Conservation (phyloP, 192 early-diverging fungal genomes). For the Backusella mclennaniae region DNA sequence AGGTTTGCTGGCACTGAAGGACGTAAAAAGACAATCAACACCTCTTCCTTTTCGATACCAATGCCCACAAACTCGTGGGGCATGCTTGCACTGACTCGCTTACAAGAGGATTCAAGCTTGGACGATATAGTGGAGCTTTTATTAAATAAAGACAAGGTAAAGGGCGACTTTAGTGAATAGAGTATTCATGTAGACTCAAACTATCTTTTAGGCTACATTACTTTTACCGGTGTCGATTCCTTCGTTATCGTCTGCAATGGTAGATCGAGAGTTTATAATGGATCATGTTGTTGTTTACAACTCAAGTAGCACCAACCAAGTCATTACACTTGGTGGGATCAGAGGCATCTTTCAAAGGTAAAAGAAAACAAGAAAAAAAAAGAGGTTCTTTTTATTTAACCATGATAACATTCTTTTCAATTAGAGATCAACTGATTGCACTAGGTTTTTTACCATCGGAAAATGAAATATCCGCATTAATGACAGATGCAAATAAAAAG, state of each 20-base stretch:
- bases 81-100: constrained; percentile 27
- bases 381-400: neutral
- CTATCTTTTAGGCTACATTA: constrained; percentile 12
- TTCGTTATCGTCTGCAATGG: constrained; percentile 24
- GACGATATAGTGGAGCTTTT: constrained; percentile 29
- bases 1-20: neutral
- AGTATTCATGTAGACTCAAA: too few species aligned
- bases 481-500: neutral
- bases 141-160: constrained; percentile 14
- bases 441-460: constrained; percentile 13
- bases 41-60: constrained; percentile 30
- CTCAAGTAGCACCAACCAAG: constrained; percentile 7
- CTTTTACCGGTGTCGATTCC: constrained; percentile 33
- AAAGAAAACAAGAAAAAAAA: neutral
- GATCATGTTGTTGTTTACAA: constrained; percentile 32
- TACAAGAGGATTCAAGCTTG: constrained; percentile 23
- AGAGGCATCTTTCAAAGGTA: constrained; percentile 37
- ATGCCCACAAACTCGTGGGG: constrained; percentile 37
- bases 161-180: too few species aligned
- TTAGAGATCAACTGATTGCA: constrained; percentile 35
- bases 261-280: constrained; percentile 39
- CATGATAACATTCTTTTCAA: neutral
- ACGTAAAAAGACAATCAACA: neutral
- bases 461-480: constrained; percentile 2
- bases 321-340: constrained; percentile 31